Evolutionary conservation across 192 early-diverging fungal species (phyloP).

Genomic region (Helicostylum pulchrum): DNA sequence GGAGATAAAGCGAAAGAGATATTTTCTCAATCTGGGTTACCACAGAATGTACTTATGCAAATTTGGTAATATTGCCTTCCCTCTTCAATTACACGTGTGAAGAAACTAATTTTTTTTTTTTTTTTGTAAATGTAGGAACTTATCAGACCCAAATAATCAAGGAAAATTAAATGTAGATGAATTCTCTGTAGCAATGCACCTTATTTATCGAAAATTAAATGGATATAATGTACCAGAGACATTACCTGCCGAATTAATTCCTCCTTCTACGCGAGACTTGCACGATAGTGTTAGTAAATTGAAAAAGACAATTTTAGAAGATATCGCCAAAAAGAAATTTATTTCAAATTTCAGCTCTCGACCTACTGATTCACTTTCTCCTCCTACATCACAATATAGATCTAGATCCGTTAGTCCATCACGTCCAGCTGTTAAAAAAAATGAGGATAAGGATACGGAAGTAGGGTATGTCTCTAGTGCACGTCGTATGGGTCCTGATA

Average conservation of each 20-base stretch:
- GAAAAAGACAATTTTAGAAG: conserved; percentile 62
- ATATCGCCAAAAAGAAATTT: conserved; percentile 45
- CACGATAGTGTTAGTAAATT: conserved; percentile 60
- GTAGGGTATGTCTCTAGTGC: conserved; percentile 40
- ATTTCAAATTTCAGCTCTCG: conserved; percentile 22
- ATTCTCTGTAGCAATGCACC: conserved; percentile 96
- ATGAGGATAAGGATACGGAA: conserved; percentile 26
- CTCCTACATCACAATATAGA: conserved; percentile 3
- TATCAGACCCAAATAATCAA: conserved; percentile 74
- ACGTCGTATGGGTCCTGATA: conserved; percentile 34
- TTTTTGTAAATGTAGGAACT: conserved; percentile 57
- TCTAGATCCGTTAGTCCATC: conserved; percentile 19
- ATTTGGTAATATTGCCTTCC: conserved; percentile 57
- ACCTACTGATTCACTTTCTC: conserved; percentile 7
- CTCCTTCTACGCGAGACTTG: conserved; percentile 81
- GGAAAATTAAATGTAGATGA: conserved; percentile 93
- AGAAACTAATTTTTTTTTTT: not conserved
- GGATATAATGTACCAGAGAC: conserved; percentile 75
- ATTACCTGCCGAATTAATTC: conserved; percentile 82
- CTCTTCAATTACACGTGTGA: not conserved
- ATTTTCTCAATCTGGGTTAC: conserved; percentile 69
- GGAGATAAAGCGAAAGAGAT: conserved; percentile 73
- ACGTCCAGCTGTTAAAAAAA: not conserved
- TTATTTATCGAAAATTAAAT: conserved; percentile 85
- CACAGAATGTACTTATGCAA: conserved; percentile 65